These are phyloP conservation scores for Lipomyces sp. DNA, from an alignment of 805 yeast genomes.

Conservation along the genomic window DNA sequence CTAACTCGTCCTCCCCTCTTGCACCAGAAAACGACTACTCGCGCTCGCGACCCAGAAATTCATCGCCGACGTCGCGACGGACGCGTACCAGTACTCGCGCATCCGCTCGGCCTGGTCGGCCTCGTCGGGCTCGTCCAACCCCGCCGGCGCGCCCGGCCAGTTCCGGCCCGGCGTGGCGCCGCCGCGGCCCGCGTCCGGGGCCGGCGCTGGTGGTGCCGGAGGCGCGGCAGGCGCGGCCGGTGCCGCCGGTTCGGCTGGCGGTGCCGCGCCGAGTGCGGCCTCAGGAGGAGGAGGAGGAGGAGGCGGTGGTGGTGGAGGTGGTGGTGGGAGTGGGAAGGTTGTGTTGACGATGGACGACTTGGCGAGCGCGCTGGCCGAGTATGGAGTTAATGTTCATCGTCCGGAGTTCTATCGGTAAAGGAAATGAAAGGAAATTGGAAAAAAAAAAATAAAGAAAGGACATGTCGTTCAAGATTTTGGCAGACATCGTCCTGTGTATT, in stretches of 20 bases:
- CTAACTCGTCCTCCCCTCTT: conserved; percentile 25
- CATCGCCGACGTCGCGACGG: conserved; percentile 89
- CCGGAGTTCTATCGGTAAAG: conserved; percentile 87
- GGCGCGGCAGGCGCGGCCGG: conserved; percentile 38
- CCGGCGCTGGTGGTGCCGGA: conserved; percentile 56
- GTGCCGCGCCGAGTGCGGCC: conserved; percentile 52
- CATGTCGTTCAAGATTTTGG: neutral
- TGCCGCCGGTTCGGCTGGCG: conserved; percentile 40
- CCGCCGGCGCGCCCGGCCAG: conserved; percentile 44
- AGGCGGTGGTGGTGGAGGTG: conserved; percentile 40
- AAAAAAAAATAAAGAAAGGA: neutral
- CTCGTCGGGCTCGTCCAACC: conserved; percentile 57
- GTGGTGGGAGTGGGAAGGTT: conserved; percentile 55
- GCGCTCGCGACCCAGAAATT: conserved; percentile 97
- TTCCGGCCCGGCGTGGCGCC: conserved; percentile 15
- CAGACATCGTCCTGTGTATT: neutral
- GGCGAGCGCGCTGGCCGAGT: conserved; percentile 88
- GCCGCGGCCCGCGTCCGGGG: conserved; percentile 37
- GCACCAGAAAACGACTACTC: conserved; percentile 58
- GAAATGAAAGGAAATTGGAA: no score
- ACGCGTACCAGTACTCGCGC: conserved; percentile 92
- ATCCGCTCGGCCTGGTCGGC: conserved; percentile 86
- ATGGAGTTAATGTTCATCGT: conserved; percentile 82
- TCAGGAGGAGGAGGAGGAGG: conserved; percentile 34
- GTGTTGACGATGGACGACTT: conserved; percentile 91